Conservation (phyloP, 148 eudicot genomes). For the Rhododendron ovatum region DNA sequence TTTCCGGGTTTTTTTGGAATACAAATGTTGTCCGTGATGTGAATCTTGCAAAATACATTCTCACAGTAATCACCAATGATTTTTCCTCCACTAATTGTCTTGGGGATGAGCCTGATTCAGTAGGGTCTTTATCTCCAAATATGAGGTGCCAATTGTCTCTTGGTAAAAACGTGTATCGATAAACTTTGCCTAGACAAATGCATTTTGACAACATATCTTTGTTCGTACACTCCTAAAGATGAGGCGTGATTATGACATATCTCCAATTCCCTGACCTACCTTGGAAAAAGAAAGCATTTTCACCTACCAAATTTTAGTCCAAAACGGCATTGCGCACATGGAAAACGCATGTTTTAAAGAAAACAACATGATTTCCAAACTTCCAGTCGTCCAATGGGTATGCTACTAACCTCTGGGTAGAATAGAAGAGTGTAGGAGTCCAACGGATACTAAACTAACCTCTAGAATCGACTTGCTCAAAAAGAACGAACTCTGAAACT, state of each 20-base stretch:
- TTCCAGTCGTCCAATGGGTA: not conserved
- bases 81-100: not conserved
- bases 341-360: not conserved
- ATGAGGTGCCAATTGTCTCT: not conserved
- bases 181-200: not conserved
- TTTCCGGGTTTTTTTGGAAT: not conserved
- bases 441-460: not conserved
- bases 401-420: not conserved
- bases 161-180: not conserved
- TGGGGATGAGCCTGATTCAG: not conserved
- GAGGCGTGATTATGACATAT: not conserved
- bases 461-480: not conserved
- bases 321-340: not conserved
- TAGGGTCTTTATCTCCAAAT: conserved; percentile 1
- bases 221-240: not conserved
- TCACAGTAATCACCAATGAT: not conserved
- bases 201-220: not conserved
- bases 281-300: not conserved
- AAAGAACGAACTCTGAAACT: not conserved
- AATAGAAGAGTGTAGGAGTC: too few species aligned
- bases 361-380: not conserved
- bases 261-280: not conserved
- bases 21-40: not conserved
- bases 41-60: not conserved
- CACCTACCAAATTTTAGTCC: not conserved